These are phyloP conservation scores for Tuber microsphaerosporum DNA, from an alignment of 495 filamentous ascomycete species.

Conservation along the genomic window DNA sequence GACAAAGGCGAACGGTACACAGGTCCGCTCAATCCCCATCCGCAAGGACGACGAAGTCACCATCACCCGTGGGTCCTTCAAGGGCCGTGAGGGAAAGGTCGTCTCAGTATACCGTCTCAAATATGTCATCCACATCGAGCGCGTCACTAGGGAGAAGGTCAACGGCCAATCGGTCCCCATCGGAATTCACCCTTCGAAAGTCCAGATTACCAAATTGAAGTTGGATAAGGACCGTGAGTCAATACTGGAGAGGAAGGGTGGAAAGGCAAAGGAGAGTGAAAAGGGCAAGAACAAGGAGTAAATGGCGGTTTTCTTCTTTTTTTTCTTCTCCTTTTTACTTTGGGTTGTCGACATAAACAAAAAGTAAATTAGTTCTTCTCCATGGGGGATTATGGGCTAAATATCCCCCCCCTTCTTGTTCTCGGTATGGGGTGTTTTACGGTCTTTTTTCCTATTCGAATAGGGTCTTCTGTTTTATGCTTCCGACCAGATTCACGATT, in stretches of 20 bases:
- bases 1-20: constrained; percentile 17
- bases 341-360: constrained; percentile 32
- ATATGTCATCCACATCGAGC: constrained; percentile 88
- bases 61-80: constrained; percentile 79
- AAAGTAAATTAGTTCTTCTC: constrained; percentile 34
- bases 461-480: neutral
- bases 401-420: constrained; percentile 22
- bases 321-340: constrained; percentile 19
- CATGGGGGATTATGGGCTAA: constrained; percentile 26
- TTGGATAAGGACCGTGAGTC: constrained; percentile 95
- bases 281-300: constrained; percentile 42
- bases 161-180: constrained; percentile 85
- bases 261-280: constrained; percentile 49
- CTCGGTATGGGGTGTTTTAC: constrained; percentile 28
- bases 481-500: neutral
- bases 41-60: constrained; percentile 95
- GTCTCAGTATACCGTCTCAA: constrained; percentile 96
- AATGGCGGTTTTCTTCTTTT: constrained; percentile 17
- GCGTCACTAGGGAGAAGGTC: constrained; percentile 85
- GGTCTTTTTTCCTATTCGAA: constrained; percentile 33
- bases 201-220: constrained; percentile 95
- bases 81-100: constrained; percentile 94
- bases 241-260: constrained; percentile 72
- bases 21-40: constrained; percentile 95
- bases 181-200: constrained; percentile 84